Percentiles rank a stretch among this genome's conserved stretches.
phyloP scores from a whole-genome alignment of 306 rosid genomes.

The Cicer judaicum region DNA sequence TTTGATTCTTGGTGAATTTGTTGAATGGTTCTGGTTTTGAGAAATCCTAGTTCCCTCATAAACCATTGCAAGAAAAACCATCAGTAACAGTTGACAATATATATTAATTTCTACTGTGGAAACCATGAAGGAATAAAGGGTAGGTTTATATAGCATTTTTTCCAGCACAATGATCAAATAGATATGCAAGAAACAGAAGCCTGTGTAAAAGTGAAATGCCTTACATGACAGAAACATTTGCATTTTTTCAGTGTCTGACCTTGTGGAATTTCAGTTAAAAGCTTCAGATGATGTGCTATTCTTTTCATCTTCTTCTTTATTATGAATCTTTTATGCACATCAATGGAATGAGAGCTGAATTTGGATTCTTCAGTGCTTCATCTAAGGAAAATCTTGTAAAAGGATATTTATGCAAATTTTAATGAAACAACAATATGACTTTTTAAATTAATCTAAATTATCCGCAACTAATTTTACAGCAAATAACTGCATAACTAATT shows the following conservation, averaged over 20 bases:
- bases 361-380: not conserved
- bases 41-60: slow-evolving; percentile 60
- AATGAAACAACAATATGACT: not conserved
- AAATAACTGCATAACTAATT: not conserved
- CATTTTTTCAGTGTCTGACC: slow-evolving; percentile 36
- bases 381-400: not conserved
- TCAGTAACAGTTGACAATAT: slow-evolving; percentile 36
- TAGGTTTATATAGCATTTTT: slow-evolving; percentile 22
- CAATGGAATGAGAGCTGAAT: slow-evolving; percentile 3
- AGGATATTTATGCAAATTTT: not conserved
- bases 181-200: not conserved
- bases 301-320: slow-evolving; percentile 44
- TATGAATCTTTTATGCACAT: slow-evolving; percentile 15
- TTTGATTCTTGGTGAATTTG: slow-evolving; percentile 57
- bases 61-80: slow-evolving; percentile 59
- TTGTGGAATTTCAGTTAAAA: slow-evolving; percentile 22
- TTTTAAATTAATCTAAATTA: too few species aligned
- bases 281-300: slow-evolving; percentile 23
- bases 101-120: slow-evolving; percentile 8
- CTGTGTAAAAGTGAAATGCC: not conserved
- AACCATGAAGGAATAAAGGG: slow-evolving; percentile 43
- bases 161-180: slow-evolving; percentile 2
- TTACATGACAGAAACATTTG: slow-evolving; percentile 47
- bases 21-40: slow-evolving; percentile 41
- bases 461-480: too few species aligned